Evolutionary conservation across 768 basidiomycete species (phyloP).

Genomic region (Suillus clintonianus): DNA sequence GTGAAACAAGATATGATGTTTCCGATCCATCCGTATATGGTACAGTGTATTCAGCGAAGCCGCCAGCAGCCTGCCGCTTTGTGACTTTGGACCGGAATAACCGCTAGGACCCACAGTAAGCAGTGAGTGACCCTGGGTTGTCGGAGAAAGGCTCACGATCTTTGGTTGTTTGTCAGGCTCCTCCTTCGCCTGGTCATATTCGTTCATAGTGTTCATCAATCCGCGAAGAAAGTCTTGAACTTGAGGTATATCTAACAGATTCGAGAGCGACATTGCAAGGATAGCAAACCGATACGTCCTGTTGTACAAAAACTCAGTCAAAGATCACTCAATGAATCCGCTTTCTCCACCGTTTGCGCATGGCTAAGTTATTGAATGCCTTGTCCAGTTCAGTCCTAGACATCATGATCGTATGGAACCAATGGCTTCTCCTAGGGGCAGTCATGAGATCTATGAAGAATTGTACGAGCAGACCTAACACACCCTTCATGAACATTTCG

Average conservation of each 20-base stretch:
- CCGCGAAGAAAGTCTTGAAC: conserved; percentile 80
- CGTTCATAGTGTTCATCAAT: conserved; percentile 67
- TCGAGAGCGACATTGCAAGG: conserved; percentile 85
- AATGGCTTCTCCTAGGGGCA: conserved; percentile 65
- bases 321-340: not conserved
- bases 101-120: conserved; percentile 37
- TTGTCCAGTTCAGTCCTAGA: conserved; percentile 72
- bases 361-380: conserved; percentile 70
- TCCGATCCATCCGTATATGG: conserved; percentile 63
- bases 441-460: conserved; percentile 4
- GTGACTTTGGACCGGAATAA: conserved; percentile 60
- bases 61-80: conserved; percentile 54
- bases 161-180: conserved; percentile 59
- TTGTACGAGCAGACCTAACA: conserved; percentile 27
- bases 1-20: conserved; percentile 68
- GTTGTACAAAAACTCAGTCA: conserved; percentile 13
- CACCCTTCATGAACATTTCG: conserved; percentile 87
- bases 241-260: conserved; percentile 77
- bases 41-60: conserved; percentile 59
- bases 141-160: conserved; percentile 47
- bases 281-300: conserved; percentile 84
- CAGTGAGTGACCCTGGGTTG: not conserved
- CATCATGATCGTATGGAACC: conserved; percentile 88
- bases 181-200: conserved; percentile 74
- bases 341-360: conserved; percentile 71